These are phyloP conservation scores for Fusarium gaditjirri DNA, from an alignment of 2,329 filamentous ascomycete species.

Conservation along the genomic window DNA sequence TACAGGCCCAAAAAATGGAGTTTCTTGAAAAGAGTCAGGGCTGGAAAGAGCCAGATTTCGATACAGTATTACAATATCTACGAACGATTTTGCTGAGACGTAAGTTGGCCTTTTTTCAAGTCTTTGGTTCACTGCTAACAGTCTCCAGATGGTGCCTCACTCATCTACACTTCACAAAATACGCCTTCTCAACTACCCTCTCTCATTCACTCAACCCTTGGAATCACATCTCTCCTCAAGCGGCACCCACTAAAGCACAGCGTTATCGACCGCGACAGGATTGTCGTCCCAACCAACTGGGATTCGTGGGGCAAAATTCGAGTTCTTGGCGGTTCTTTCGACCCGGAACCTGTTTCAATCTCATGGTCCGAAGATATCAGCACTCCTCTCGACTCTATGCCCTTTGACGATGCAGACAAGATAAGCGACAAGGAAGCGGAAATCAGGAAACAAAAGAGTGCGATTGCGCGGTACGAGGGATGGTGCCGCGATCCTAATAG, in stretches of 20 bases:
- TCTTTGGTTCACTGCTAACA: slow-evolving; percentile 33
- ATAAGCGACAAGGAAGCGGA: slow-evolving; percentile 40
- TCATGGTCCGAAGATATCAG: slow-evolving; percentile 90
- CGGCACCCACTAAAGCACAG: slow-evolving; percentile 85
- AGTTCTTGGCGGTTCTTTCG: slow-evolving; percentile 89
- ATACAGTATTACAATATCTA: slow-evolving; percentile 93
- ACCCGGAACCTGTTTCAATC: slow-evolving; percentile 85
- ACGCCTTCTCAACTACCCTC: slow-evolving; percentile 80
- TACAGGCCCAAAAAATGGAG: slow-evolving; percentile 87
- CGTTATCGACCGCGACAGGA: slow-evolving; percentile 92
- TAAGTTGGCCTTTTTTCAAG: slow-evolving; percentile 50
- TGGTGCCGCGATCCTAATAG: slow-evolving; percentile 80
- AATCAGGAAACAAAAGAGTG: slow-evolving; percentile 59
- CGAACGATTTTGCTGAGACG: slow-evolving; percentile 89
- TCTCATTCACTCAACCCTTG: slow-evolving; percentile 85
- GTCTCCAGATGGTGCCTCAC: slow-evolving; percentile 77
- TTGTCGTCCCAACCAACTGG: slow-evolving; percentile 95
- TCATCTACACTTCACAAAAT: slow-evolving; percentile 85
- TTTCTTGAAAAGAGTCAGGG: slow-evolving; percentile 86
- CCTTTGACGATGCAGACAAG: slow-evolving; percentile 36
- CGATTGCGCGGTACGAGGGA: slow-evolving; percentile 80
- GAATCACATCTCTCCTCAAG: slow-evolving; percentile 85
- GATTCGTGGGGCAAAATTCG: slow-evolving; percentile 98
- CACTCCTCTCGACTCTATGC: slow-evolving; percentile 52
- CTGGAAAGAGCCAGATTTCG: slow-evolving; percentile 97